Base-by-base conservation (phyloP, 306 rosid genomes). In the Vigna hirtella region DNA sequence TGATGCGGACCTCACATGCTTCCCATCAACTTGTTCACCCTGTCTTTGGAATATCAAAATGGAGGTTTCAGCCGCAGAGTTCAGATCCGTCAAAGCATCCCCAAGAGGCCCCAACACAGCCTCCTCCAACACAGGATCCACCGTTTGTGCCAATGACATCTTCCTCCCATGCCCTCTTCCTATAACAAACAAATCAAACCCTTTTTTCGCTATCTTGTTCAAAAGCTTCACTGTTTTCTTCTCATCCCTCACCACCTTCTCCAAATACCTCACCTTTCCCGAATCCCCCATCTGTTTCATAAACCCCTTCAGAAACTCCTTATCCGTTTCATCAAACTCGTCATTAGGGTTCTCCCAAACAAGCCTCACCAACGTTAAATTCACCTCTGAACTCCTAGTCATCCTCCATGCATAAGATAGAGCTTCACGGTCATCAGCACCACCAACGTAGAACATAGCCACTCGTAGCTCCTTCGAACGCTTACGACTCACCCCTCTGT, bases 21-120 rank as follows among this genome's bases (percentile, higher is more conserved):
- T 72, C 42, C 14, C 40, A 4, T 45, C 53, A 14, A 18, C 61
- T 34, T 16, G 0, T 12, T 0, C 14, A 7, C 40, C 74, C 13
- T 63, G 57, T 16, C 65, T 58, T n/a, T 85, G 84, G 6, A 85
- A 50, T 13, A 85, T 76, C 84, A 85, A 75, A 43, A 82, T 82
- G 0, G 88, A 85, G 0, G 80, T 79, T 40, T 82, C 40, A 20
- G 79, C 79, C 2, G 86, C 74, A 50, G 88, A 82, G 51, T 85
- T 82, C 74, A 85, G 59, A 79, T 85, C 88, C 1, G 88, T 24
- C 74, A 85, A 43, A 4, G 88, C 38, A 58, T 85, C 86, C 0
- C 88, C 88, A 6, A 85, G 82, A 1, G 88, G 88, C 14, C 88
- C 86, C n/a, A 85, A 71, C 14, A 56, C 84, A 6, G 88, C 77